Base-by-base conservation (phyloP, 2,329 filamentous ascomycete genomes). In the Chaetomiaceae sp. region DNA sequence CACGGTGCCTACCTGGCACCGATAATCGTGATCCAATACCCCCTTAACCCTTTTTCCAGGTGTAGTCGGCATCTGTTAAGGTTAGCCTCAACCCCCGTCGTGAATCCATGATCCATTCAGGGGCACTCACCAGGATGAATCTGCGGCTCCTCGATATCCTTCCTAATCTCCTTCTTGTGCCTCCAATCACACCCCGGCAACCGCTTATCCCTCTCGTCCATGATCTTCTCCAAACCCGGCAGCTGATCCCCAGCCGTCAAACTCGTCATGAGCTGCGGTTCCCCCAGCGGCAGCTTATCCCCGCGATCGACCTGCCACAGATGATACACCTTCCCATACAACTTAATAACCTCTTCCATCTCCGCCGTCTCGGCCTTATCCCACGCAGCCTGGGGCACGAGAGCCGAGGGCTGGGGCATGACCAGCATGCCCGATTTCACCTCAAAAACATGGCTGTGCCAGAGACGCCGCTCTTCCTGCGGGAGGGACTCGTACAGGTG, bases 271-370 rank as follows among this genome's bases (percentile, higher is more conserved):
- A 82, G 67, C 62, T 76, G 72, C 8, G 79, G 79, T 58, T 74
- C 70, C 0, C 79, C 79, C 3, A 82, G 60, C 0, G 79, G 79
- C 27, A 82, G 56, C 55, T 66, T 64, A 64, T 92, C 82, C 0
- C 88, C 88, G 6, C 80, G 75, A 70, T 95, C 89, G 15, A 86
- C 82, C 76, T 95, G 88, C 90, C 91, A 95, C 38, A 94, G 75
- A 67, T 95, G 89, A 68, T 87, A 94, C 1, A 86, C 82, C 67
- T 95, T 95, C 9, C 90, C 90, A 64, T 95, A 95, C 3, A 94
- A 67, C 0, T 80, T 75, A 3, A 89, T 72, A 0, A 94, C 77
- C 54, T 91, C 78, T 58, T 87, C 81, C 88, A 95, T 94, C 69
- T 92, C 89, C 43, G 80, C 78, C 29, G 81, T 88, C 72, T 95